Evolutionary conservation across 495 filamentous ascomycete species (phyloP).

Genomic region (Penicillium argentinense): DNA sequence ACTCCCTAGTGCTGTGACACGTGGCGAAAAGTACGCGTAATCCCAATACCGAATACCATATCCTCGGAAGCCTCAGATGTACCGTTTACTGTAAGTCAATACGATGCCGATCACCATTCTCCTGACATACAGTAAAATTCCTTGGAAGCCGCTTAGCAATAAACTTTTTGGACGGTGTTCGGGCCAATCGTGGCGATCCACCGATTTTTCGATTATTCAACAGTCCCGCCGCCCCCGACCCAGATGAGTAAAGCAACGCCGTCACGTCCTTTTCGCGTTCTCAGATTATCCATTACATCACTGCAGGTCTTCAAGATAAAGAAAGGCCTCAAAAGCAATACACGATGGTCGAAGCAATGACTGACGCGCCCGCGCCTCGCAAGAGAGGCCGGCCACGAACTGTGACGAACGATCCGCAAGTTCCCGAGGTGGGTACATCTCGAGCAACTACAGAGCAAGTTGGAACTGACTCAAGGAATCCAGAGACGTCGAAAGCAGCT

Average conservation of each 20-base stretch:
- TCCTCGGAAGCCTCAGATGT: too few species aligned
- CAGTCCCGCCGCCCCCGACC: not conserved
- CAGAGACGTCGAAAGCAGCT: slow-evolving; percentile 74
- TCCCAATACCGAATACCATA: too few species aligned
- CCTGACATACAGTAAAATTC: too few species aligned
- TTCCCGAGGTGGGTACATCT: slow-evolving; percentile 25
- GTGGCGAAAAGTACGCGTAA: too few species aligned
- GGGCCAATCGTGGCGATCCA: too few species aligned
- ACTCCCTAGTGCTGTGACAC: too few species aligned
- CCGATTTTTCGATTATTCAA: slow-evolving; percentile 23
- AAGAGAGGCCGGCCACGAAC: slow-evolving; percentile 27
- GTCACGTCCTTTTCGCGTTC: not conserved
- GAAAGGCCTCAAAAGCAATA: not conserved
- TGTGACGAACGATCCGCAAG: slow-evolving; percentile 19
- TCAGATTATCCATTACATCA: slow-evolving; percentile 2
- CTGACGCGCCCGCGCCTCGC: slow-evolving; percentile 14
- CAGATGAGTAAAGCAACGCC: slow-evolving; percentile 4
- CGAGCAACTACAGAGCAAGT: not conserved
- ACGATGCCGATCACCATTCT: too few species aligned
- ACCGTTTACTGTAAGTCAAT: too few species aligned
- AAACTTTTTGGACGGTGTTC: too few species aligned
- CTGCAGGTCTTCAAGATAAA: too few species aligned
- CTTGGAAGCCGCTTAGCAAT: too few species aligned
- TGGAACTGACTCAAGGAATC: slow-evolving; percentile 1
- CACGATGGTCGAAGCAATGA: slow-evolving; percentile 10